Base-by-base conservation (phyloP, 73 alveolate species). In the Paramecium bursaria region DNA sequence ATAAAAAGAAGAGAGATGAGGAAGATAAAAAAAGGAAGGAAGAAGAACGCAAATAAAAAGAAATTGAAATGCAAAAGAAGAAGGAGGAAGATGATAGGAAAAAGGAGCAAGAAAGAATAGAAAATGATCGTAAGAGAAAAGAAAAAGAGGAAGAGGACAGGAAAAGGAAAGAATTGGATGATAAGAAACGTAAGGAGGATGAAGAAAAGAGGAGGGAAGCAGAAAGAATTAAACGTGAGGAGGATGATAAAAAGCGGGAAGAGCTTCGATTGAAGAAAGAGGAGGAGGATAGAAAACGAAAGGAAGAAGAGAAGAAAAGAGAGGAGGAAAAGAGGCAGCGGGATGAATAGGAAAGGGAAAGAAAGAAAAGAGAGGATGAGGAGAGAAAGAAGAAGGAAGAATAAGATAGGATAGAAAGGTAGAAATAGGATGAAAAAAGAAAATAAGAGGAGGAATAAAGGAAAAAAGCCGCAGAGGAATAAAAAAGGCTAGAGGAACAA, bases 201-300 rank as follows among this genome's bases (percentile, higher is more conserved):
- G 74, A 39, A 1, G 74, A 52, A 17, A 46, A 52, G 74, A 15
- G 13, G 13, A 52, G 11, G 6, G 29, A 19, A 15, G 11, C 23
- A 52, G n/a, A 15, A 3, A 46, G 29, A 4, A 46, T 26, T 0
- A 46, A 52, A 17, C 48, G 29, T 9, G 13, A 15, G 14, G 29
- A 15, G 23, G 29, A 52, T 3, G 1, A 10, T 3, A 26, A 52
- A 7, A 46, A 52, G 9, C 48, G 48, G 3, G 74, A 52, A 52
- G 74, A 53, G 30, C 15, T 53, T 1, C 10, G n/a, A 15, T 4
- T 17, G 1, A 53, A 53, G n/a, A 10, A 53, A 21, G 19, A 53
- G 48, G 74, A 44, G n/a, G 74, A 53, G 13, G 74, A 53, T 27
- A 17, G n/a, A 3, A 53, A 53, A 47, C 25, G 30, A 47, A 1